phyloP scores from a whole-genome alignment of 2,329 filamentous ascomycete species.

The Alternaria brassicae region DNA sequence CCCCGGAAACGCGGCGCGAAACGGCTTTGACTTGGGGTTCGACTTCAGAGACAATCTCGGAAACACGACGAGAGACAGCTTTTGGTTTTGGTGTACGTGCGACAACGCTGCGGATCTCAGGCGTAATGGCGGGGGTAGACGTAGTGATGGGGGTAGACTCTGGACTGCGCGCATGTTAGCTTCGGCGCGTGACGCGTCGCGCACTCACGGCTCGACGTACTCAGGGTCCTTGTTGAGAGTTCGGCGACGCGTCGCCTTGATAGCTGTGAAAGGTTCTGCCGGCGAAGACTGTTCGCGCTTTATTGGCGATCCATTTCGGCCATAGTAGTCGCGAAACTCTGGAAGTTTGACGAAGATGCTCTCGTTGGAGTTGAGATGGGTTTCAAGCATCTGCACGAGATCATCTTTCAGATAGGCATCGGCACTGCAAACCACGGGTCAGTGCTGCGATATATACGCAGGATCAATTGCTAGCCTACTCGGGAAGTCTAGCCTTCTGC shows the following conservation, averaged over 20 bases:
- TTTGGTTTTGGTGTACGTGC: conserved; percentile 47
- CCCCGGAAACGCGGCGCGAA: conserved; percentile 47
- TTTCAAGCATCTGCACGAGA: conserved; percentile 62
- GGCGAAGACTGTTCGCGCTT: conserved; percentile 55
- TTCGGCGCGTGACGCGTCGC: conserved; percentile 37
- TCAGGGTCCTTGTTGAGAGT: conserved; percentile 44
- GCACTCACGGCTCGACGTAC: conserved; percentile 32
- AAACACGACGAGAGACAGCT: conserved; percentile 51
- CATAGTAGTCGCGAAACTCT: conserved; percentile 77
- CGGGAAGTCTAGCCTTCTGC: conserved; percentile 70
- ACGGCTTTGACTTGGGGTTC: conserved; percentile 46
- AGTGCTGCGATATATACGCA: conserved; percentile 8
- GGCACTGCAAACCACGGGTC: conserved; percentile 59
- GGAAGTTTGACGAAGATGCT: conserved; percentile 69
- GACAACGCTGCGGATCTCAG: conserved; percentile 50
- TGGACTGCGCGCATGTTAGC: conserved; percentile 44
- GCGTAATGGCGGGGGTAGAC: conserved; percentile 44
- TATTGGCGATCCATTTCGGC: conserved; percentile 63
- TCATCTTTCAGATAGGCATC: conserved; percentile 79
- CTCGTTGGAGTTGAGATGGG: conserved; percentile 65
- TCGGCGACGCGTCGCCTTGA: conserved; percentile 44
- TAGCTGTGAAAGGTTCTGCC: conserved; percentile 44
- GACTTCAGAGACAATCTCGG: neutral
- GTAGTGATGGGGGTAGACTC: conserved; percentile 46
- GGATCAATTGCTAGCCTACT: conserved; percentile 59